These are phyloP conservation scores for Periconia macrospinosa DNA, from an alignment of 2,329 filamentous ascomycete genomes.

Conservation along the genomic window DNA sequence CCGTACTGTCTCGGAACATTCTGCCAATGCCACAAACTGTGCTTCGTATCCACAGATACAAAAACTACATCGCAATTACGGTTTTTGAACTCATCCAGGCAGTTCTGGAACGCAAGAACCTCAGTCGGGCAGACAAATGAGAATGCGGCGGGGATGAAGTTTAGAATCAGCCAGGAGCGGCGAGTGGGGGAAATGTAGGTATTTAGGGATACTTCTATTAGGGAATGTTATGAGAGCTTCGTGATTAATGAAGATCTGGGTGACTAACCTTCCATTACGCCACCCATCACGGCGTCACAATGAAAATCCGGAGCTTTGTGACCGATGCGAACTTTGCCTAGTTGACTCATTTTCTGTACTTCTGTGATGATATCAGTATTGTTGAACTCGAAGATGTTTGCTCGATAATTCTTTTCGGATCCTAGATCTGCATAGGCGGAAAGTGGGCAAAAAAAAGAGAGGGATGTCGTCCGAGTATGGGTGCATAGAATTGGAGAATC, in stretches of 20 bases:
- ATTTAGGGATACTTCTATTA: constrained; percentile 24
- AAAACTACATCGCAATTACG: constrained; percentile 29
- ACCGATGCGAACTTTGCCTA: constrained; percentile 28
- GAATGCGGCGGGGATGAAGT: constrained; percentile 37
- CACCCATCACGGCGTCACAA: constrained; percentile 28
- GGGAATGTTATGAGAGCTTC: background rate
- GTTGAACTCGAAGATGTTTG: background rate
- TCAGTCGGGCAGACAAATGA: constrained; percentile 36
- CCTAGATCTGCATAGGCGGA: no score
- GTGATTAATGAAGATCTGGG: constrained; percentile 4
- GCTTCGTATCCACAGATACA: constrained; percentile 34
- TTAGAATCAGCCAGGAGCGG: constrained; percentile 28
- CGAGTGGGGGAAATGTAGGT: constrained; percentile 20
- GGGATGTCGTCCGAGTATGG: no score
- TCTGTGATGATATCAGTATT: background rate
- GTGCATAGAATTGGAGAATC: no score
- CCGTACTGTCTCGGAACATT: constrained; percentile 32
- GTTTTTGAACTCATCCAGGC: constrained; percentile 29
- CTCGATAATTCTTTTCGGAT: background rate
- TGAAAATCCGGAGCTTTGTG: constrained; percentile 29
- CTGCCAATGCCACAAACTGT: constrained; percentile 34
- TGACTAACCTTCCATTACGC: constrained; percentile 22
- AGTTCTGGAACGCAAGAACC: constrained; percentile 34
- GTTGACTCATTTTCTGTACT: constrained; percentile 17
- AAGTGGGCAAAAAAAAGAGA: no score